Base-by-base conservation (phyloP, 2,329 filamentous ascomycete genomes). In the Coleophoma crateriformis region DNA sequence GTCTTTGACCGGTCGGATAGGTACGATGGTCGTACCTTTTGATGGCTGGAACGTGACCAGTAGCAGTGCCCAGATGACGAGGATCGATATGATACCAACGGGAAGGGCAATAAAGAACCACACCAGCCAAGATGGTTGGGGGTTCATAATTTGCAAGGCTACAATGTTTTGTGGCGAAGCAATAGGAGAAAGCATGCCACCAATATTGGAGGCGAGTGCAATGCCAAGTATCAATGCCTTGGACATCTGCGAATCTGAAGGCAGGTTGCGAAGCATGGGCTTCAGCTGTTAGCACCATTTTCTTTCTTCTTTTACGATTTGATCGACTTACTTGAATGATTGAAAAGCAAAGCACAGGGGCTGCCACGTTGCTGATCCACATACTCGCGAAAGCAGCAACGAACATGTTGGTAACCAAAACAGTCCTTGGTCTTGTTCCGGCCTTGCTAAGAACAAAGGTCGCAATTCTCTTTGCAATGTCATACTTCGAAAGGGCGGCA, bases 331-430 rank as follows among this genome's bases (percentile, higher is more conserved):
- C 86, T 78, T 96, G 91, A 52, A 99, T 95, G 62, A 99, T 96
- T 17, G 90, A 95, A 68, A 95, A 97, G 74, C 94, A 99, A 35
- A 99, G 78, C 10, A 99, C 94, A 0, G 94, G 94, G 1, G 95
- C 92, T 1, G 94, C 94, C 27, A 99, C 95, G 59, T 99, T 99
- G 71, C 90, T 96, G 63, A 99, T 97, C 77, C 95, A 90, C 94
- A 99, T 99, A 61, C 90, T 96, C 8, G 95, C 87, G 67, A 99
- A 95, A 63, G 94, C 95, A 49, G 92, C 91, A 39, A 99, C 94
- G 61, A 96, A 91, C 94, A 99, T 99, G 71, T 92, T 96, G 48
- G 92, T 94, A n/a, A 99, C 71, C 4, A 99, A 77, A 3, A 99
- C 94, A 2, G 88, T 92, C 49, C 85, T 79, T 10, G 94, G 94